These are phyloP conservation scores for Xylaria longipes DNA, from an alignment of 495 filamentous ascomycete species.

Conservation along the genomic window DNA sequence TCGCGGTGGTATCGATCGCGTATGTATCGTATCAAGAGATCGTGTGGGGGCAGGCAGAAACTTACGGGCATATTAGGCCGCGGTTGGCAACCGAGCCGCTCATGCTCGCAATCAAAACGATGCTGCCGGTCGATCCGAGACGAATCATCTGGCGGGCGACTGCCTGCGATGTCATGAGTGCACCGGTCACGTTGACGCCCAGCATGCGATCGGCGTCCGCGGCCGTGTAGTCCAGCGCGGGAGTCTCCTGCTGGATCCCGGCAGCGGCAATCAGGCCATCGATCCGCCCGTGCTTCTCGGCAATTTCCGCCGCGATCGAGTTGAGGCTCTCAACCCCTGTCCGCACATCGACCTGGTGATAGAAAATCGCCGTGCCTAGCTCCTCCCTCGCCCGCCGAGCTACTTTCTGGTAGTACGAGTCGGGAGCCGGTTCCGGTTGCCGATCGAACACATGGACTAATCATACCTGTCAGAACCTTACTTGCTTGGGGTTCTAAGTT, in stretches of 20 bases:
- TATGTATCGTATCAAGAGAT: background rate
- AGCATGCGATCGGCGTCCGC: slow-evolving; percentile 70
- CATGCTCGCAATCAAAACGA: slow-evolving; percentile 81
- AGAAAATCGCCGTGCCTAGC: slow-evolving; percentile 72
- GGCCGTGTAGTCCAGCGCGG: slow-evolving; percentile 71
- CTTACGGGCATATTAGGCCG: slow-evolving; percentile 56
- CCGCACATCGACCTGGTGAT: slow-evolving; percentile 87
- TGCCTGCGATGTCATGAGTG: slow-evolving; percentile 79
- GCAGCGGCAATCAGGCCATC: slow-evolving; percentile 86
- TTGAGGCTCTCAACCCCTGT: slow-evolving; percentile 69
- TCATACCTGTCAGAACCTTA: slow-evolving; percentile 21
- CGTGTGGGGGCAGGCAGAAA: background rate
- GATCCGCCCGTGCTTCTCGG: slow-evolving; percentile 70
- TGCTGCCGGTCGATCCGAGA: slow-evolving; percentile 62
- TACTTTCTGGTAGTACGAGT: slow-evolving; percentile 62
- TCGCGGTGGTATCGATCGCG: too few relatives aligned
- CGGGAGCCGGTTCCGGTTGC: slow-evolving; percentile 49
- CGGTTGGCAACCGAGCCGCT: slow-evolving; percentile 79
- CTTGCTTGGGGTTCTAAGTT: background rate
- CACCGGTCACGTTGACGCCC: slow-evolving; percentile 76
- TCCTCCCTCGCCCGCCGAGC: slow-evolving; percentile 68
- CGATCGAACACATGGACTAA: slow-evolving; percentile 65
- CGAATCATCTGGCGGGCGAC: slow-evolving; percentile 78
- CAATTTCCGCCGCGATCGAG: slow-evolving; percentile 70
- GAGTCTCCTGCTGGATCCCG: slow-evolving; percentile 76